These are phyloP conservation scores for Dichomitus squalens DNA, from an alignment of 1,284 basidiomycete species.

Conservation along the genomic window DNA sequence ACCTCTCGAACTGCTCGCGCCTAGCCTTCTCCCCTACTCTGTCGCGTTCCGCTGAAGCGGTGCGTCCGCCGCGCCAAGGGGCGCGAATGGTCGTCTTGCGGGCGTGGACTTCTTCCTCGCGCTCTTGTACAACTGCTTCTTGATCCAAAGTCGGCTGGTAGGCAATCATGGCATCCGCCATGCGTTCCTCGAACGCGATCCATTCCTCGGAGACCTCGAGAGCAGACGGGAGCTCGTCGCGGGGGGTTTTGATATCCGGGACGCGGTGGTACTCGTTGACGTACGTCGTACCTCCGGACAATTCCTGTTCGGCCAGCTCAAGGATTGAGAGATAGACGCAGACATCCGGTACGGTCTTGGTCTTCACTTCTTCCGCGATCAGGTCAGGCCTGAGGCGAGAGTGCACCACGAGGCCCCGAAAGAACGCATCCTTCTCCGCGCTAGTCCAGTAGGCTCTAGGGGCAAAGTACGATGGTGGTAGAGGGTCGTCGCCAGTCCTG, in stretches of 20 bases:
- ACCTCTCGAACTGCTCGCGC: conserved; percentile 28
- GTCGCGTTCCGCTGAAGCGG: conserved; percentile 25
- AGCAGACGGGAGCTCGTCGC: conserved; percentile 38
- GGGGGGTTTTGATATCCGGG: conserved; percentile 1
- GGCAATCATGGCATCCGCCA: conserved; percentile 43
- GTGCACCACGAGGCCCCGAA: conserved; percentile 61
- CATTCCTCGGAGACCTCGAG: conserved; percentile 64
- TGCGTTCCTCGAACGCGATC: conserved; percentile 60
- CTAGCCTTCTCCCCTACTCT: conserved; percentile 30
- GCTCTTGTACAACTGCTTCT: conserved; percentile 20
- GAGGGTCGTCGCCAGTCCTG: conserved; percentile 12
- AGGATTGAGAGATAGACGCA: conserved; percentile 60
- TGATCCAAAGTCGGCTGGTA: conserved; percentile 38
- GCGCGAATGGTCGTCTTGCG: conserved; percentile 21
- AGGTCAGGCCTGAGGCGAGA: conserved; percentile 75
- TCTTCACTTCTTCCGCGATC: conserved; percentile 61
- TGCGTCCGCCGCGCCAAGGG: conserved; percentile 21
- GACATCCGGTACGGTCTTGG: conserved; percentile 66
- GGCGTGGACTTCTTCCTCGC: conserved; percentile 24
- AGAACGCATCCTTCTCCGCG: conserved; percentile 70
- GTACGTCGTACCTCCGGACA: background rate
- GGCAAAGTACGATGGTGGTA: conserved; percentile 43
- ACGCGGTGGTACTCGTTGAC: background rate
- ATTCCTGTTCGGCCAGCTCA: conserved; percentile 34
- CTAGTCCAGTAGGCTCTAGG: conserved; percentile 63